Conservation (phyloP, 495 filamentous ascomycete species). For the Penicillium fimorum region DNA sequence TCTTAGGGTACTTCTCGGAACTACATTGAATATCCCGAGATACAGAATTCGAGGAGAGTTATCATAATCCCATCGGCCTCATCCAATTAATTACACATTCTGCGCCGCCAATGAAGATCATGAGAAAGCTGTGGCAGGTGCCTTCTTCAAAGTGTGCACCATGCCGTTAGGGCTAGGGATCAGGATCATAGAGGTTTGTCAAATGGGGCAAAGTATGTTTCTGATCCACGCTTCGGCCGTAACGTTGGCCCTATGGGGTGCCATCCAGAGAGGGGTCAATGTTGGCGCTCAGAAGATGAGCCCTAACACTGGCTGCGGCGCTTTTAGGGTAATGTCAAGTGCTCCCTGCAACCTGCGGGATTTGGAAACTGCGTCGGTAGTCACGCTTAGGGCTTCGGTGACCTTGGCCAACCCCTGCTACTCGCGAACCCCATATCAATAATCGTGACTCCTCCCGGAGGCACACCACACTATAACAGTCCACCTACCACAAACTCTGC, state of each 20-base stretch:
- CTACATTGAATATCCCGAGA: background rate
- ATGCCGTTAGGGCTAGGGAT: background rate
- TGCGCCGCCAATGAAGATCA: slow-evolving; percentile 12
- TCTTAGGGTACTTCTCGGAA: background rate
- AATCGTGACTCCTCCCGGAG: slow-evolving; percentile 19
- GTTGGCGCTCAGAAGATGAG: slow-evolving; percentile 29
- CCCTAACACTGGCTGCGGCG: slow-evolving; percentile 10
- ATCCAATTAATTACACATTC: slow-evolving; percentile 1
- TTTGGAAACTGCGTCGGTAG: slow-evolving; percentile 23
- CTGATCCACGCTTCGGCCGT: slow-evolving; percentile 27
- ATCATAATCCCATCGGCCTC: background rate
- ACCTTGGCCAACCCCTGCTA: slow-evolving; percentile 15
- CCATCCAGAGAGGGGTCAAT: slow-evolving; percentile 21
- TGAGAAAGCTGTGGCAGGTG: slow-evolving; percentile 22
- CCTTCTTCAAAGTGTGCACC: slow-evolving; percentile 14
- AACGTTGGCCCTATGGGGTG: slow-evolving; percentile 30
- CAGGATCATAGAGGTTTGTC: slow-evolving; percentile 17
- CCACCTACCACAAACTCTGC: slow-evolving; percentile 34
- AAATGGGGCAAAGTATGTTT: slow-evolving; percentile 22
- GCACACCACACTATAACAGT: slow-evolving; percentile 28
- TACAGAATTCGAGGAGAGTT: background rate
- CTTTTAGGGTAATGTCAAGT: slow-evolving; percentile 35
- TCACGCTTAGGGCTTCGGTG: slow-evolving; percentile 22
- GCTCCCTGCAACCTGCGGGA: slow-evolving; percentile 27
- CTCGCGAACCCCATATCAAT: slow-evolving; percentile 12